Evolutionary conservation across 2,329 filamentous ascomycete genomes (phyloP).

Genomic region (Grosmannia clavigera): DNA sequence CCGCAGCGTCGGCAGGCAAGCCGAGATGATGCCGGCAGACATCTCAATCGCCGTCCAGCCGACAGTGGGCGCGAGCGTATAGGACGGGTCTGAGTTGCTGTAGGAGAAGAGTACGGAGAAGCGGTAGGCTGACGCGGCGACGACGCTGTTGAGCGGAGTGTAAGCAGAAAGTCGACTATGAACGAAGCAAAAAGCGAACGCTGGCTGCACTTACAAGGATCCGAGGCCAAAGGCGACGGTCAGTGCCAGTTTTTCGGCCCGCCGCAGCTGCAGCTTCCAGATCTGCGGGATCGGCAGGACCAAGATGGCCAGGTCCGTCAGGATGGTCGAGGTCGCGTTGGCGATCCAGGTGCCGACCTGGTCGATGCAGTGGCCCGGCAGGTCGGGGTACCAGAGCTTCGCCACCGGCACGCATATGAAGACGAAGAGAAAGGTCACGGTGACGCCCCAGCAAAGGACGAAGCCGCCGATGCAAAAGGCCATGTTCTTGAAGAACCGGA

Average conservation of each 20-base stretch:
- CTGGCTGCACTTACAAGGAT: slow-evolving; percentile 21
- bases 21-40: slow-evolving; percentile 37
- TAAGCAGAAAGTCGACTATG: background rate
- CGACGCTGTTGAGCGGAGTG: slow-evolving; percentile 18
- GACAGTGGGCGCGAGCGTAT: slow-evolving; percentile 31
- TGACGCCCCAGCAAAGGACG: slow-evolving; percentile 33
- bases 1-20: slow-evolving; percentile 39
- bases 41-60: slow-evolving; percentile 38
- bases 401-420: slow-evolving; percentile 39
- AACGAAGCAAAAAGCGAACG: too few species aligned
- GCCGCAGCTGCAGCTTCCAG: slow-evolving; percentile 30
- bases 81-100: slow-evolving; percentile 25
- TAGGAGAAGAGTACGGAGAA: slow-evolving; percentile 34
- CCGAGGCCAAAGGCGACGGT: slow-evolving; percentile 31
- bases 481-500: slow-evolving; percentile 28
- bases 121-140: slow-evolving; percentile 35
- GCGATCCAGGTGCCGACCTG: slow-evolving; percentile 37
- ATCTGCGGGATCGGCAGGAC: slow-evolving; percentile 31
- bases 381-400: slow-evolving; percentile 32
- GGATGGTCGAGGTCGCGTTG: slow-evolving; percentile 33
- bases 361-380: slow-evolving; percentile 35
- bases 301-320: slow-evolving; percentile 33
- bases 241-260: slow-evolving; percentile 29
- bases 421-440: slow-evolving; percentile 34
- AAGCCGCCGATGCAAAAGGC: slow-evolving; percentile 28